Evolutionary conservation across 2,329 filamentous ascomycete genomes (phyloP), one percentile per base, ranked within the genome.

Genomic region (Neodidymelliopsis sp.): DNA sequence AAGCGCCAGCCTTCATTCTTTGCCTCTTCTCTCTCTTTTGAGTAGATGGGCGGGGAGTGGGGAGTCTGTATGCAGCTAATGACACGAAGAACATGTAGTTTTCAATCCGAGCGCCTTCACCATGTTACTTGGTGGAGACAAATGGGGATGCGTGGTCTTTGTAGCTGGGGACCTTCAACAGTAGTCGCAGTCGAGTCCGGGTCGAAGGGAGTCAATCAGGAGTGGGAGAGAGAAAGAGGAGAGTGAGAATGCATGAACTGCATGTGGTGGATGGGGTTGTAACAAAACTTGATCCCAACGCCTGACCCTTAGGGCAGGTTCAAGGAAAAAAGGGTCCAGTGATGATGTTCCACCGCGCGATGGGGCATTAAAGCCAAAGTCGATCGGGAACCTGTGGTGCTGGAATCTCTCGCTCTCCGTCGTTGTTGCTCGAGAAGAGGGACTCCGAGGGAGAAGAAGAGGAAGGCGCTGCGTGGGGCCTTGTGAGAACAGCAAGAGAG

Each of bases 301-400:
- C 40, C 47, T 50, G 47, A 50, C 47, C 50, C 45, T 25, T 29
- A n/a, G n/a, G 50, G 43, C 53, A 60, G 57, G 56, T 46, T 29
- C 15, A 13, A 6, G 19, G 34, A 39, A 39, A 53, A 57, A 58
- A 48, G 47, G 61, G 63, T 66, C 64, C 65, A 53, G 62, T 68
- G 65, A 68, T 65, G 65, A 68, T 67, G 65, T 68, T 54, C 59
- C 44, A 54, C 47, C 49, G 25, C 53, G 39, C 38, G 56, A 55
- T 43, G 61, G 57, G 57, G 61, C 63, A 66, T 65, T 45, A 67
- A 68, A 68, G 65, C 65, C 65, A 68, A 68, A 68, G 63, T 67
- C 61, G 64, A 67, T 62, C 51, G 61, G 61, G 63, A 66, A 41
- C 65, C 64, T 49, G 54, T 41, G 20, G 47, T 56, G 50, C 51